phyloP scores from a whole-genome alignment of 192 early-diverging fungal genomes.

The Linnemannia schmuckeri region DNA sequence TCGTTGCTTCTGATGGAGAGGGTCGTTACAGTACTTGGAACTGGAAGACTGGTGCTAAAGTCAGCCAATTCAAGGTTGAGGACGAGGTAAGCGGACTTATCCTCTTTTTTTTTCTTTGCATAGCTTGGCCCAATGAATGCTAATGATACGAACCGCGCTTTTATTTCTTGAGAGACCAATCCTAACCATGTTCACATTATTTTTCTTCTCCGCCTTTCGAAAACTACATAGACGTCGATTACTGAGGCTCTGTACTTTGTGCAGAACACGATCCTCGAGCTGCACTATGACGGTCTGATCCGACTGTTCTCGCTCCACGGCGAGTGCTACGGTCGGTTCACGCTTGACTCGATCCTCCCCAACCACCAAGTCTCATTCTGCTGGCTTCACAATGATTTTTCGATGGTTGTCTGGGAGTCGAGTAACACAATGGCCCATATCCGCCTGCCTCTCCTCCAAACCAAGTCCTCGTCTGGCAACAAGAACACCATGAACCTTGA shows the following conservation, averaged over 20 bases:
- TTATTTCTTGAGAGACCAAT: neutral
- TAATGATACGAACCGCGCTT: neutral
- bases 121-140: neutral
- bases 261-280: slow-evolving; percentile 48
- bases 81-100: too few species aligned
- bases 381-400: slow-evolving; percentile 54
- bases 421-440: slow-evolving; percentile 55
- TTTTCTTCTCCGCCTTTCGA: neutral
- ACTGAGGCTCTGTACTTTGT: slow-evolving; percentile 46
- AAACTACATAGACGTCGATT: slow-evolving; percentile 23
- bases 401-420: slow-evolving; percentile 54
- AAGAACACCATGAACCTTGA: neutral
- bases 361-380: slow-evolving; percentile 52
- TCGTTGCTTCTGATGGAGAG: slow-evolving; percentile 46
- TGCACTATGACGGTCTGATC: slow-evolving; percentile 49
- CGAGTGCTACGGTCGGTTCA: slow-evolving; percentile 51
- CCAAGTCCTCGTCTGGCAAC: neutral
- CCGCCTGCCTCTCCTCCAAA: slow-evolving; percentile 41
- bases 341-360: slow-evolving; percentile 47
- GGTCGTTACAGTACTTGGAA: slow-evolving; percentile 47
- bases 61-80: slow-evolving; percentile 42
- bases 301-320: slow-evolving; percentile 47
- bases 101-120: neutral
- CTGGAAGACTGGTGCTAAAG: slow-evolving; percentile 38
- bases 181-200: neutral